A percentile compares a stretch with the other conserved stretches of the same genome.
Conservation (phyloP, 108 stramenopile genomes). For the Cyclotella distinguenda region DNA sequence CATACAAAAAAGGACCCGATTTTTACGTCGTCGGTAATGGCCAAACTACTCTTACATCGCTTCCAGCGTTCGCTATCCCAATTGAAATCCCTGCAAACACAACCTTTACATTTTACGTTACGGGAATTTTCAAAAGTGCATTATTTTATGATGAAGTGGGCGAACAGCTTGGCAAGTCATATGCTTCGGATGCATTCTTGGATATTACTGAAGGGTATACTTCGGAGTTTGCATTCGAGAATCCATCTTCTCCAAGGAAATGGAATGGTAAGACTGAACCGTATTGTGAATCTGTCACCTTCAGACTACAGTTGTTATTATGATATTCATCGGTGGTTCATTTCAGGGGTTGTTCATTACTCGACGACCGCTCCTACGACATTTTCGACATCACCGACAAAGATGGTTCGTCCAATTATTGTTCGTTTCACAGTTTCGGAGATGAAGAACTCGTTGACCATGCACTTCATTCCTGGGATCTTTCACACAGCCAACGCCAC, state of each 20-base stretch:
- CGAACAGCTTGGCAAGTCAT: background rate
- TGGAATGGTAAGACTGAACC: slow-evolving; percentile 24
- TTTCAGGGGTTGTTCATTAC: slow-evolving; percentile 4
- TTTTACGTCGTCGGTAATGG: slow-evolving; percentile 8
- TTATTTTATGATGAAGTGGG: slow-evolving; percentile 6
- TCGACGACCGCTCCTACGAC: slow-evolving; percentile 3
- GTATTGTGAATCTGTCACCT: background rate
- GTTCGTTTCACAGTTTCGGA: background rate
- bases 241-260: slow-evolving; percentile 1
- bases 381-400: slow-evolving; percentile 2
- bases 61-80: slow-evolving; percentile 16
- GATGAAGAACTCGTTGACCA: background rate
- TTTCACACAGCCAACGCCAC: background rate
- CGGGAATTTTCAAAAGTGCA: background rate
- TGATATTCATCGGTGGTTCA: background rate
- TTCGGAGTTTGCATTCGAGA: slow-evolving; percentile 9
- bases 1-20: slow-evolving; percentile 2
- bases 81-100: slow-evolving; percentile 22
- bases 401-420: background rate
- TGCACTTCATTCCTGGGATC: background rate
- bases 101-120: slow-evolving; percentile 34
- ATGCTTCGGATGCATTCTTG: slow-evolving; percentile 21
- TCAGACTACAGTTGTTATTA: background rate
- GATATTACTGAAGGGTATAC: slow-evolving; percentile 27
- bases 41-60: slow-evolving; percentile 6